phyloP scores from a whole-genome alignment of 108 stramenopile genomes.

The Asterionellopsis glacialis region DNA sequence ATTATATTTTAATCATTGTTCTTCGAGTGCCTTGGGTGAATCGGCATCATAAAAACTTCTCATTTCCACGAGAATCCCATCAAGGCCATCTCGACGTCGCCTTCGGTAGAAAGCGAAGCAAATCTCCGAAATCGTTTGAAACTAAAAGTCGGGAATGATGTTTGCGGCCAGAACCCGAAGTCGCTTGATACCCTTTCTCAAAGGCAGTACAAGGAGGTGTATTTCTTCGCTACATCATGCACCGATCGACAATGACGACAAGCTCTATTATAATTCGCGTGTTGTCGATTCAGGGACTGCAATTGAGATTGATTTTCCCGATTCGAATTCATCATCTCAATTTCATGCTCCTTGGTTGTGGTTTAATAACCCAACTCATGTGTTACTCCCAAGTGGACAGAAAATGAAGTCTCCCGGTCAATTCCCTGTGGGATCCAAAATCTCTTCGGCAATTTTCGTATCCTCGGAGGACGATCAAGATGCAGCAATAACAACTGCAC shows the following conservation, averaged over 20 bases:
- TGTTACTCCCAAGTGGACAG: constrained; percentile 61
- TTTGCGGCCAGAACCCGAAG: no score
- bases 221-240: neutral
- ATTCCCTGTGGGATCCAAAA: constrained; percentile 17
- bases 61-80: no score
- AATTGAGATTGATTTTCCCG: neutral
- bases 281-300: neutral
- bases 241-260: neutral
- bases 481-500: neutral
- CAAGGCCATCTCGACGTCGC: no score
- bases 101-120: no score
- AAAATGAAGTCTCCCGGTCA: constrained; percentile 38
- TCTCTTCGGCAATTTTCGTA: constrained; percentile 22
- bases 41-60: no score
- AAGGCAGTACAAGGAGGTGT: neutral
- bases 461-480: constrained; percentile 10
- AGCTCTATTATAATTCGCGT: neutral
- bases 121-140: no score
- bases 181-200: no score
- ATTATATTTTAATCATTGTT: no score
- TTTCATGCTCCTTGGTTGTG: constrained; percentile 72
- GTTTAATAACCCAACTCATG: constrained; percentile 58
- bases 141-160: no score
- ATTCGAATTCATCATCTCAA: constrained; percentile 4
- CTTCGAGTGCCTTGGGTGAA: no score